phyloP scores from a whole-genome alignment of 306 rosid genomes.

The Gastrolobium bilobum region DNA sequence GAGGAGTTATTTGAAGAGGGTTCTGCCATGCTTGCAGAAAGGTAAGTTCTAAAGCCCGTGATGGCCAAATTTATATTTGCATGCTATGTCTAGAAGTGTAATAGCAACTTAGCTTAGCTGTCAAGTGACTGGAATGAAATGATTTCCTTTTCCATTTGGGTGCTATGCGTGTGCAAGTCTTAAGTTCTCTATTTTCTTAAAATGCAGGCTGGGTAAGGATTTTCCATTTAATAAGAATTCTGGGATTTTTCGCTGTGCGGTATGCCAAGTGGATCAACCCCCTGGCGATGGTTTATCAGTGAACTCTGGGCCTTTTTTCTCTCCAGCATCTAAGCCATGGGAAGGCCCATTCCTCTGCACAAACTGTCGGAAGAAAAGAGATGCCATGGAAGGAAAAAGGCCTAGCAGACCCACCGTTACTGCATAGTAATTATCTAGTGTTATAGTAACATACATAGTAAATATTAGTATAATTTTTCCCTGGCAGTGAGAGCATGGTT shows the following conservation, averaged over 20 bases:
- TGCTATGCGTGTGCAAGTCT: conserved; percentile 3
- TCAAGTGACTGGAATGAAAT: conserved; percentile 39
- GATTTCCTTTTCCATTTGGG: neutral
- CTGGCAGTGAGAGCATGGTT: conserved; percentile 89
- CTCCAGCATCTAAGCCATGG: conserved; percentile 90
- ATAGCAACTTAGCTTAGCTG: conserved; percentile 2
- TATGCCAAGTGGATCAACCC: conserved; percentile 96
- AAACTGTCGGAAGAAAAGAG: conserved; percentile 85
- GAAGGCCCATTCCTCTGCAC: conserved; percentile 96
- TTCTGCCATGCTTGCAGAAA: conserved; percentile 97
- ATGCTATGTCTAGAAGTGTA: conserved; percentile 19
- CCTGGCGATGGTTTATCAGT: conserved; percentile 77
- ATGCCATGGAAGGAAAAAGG: conserved; percentile 98
- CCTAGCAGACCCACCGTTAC: conserved; percentile 67
- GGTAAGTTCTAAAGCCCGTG: conserved; percentile 55
- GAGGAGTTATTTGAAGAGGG: conserved; percentile 99
- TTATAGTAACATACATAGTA: conserved; percentile 58
- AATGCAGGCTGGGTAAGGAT: conserved; percentile 94
- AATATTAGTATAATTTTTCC: conserved; percentile 64
- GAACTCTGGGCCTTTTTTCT: conserved; percentile 84
- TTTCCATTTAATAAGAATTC: conserved; percentile 66
- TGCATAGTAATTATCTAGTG: conserved; percentile 64
- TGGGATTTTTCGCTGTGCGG: conserved; percentile 89
- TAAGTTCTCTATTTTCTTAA: conserved; percentile 28
- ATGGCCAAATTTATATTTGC: neutral